Evolutionary conservation across 805 yeast genomes (phyloP), one percentile per base, ranked within the genome.

Genomic region (Candida fluviatilis): DNA sequence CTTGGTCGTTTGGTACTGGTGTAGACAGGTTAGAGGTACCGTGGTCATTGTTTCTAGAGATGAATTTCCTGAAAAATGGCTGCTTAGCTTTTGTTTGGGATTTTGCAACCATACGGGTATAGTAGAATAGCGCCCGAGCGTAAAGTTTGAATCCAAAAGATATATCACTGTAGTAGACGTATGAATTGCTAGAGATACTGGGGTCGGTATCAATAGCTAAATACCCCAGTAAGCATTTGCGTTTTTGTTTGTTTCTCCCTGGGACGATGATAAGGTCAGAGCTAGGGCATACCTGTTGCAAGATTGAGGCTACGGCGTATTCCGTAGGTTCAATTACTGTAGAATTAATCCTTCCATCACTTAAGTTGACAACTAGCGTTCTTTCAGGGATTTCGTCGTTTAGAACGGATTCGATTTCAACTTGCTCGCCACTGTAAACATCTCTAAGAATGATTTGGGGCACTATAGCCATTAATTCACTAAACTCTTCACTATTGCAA

Each of bases 141-240:
- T 49, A 55, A 12, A 48, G 43, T 16, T 43, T 48, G 35, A 52
- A 52, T 15, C 54, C 52, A 37, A 54, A 52, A 11, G 40, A 38
- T 8, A 34, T 17, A 14, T 42, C 24, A 14, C 46, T 45, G 23
- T 42, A 37, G 30, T 46, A 46, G 1, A 51, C 31, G 4, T 47
- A 14, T 5, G 52, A 11, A n/a, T 34, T 28, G 4, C 31, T 38
- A 18, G 14, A n/a, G 4, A 31, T 34, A 2, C 31, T 15, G 3
- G 18, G 34, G 8, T 25, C 18, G 12, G 10, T 18, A 37, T 40
- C 42, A 12, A 37, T 29, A 15, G 38, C 32, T 2, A 38, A 33
- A 38, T 43, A 49, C 14, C 53, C 52, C 24, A 31, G 31, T 12
- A 44, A 35, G 23, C 36, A 38, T 7, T 40, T 31, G 11, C 27